These are phyloP conservation scores for Tulasnella sp. DNA, from an alignment of 768 basidiomycete species.

Conservation along the genomic window DNA sequence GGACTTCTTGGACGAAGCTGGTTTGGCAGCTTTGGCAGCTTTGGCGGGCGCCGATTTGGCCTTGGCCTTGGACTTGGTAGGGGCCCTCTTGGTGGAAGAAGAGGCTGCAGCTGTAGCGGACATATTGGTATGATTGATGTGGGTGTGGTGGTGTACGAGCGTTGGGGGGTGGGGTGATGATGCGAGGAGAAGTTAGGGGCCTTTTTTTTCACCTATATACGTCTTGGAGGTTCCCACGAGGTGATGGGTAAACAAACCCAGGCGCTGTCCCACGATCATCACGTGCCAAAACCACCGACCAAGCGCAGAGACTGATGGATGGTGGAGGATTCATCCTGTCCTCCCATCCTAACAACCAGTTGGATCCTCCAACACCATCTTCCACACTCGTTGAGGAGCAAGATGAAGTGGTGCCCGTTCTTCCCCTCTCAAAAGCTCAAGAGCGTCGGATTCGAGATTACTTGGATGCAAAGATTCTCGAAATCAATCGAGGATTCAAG, in stretches of 20 bases:
- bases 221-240: background rate
- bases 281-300: background rate
- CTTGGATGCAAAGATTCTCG: slow-evolving; percentile 61
- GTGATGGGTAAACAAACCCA: background rate
- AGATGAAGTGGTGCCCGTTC: background rate
- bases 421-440: slow-evolving; percentile 50
- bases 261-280: background rate
- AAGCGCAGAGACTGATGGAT: background rate
- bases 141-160: background rate
- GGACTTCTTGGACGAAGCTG: background rate
- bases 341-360: background rate
- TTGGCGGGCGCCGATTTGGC: background rate
- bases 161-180: background rate
- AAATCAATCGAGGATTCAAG: slow-evolving; percentile 64
- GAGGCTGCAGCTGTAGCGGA: background rate
- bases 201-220: background rate
- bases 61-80: slow-evolving; percentile 11
- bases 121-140: background rate
- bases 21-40: background rate
- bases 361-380: background rate
- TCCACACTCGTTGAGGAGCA: background rate
- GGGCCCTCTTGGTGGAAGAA: background rate
- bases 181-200: background rate
- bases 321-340: slow-evolving; percentile 6
- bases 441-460: slow-evolving; percentile 62